Percentiles rank a stretch among this genome's conserved stretches.
Conservation (phyloP, 495 filamentous ascomycete species). For the Podospora anserina region DNA sequence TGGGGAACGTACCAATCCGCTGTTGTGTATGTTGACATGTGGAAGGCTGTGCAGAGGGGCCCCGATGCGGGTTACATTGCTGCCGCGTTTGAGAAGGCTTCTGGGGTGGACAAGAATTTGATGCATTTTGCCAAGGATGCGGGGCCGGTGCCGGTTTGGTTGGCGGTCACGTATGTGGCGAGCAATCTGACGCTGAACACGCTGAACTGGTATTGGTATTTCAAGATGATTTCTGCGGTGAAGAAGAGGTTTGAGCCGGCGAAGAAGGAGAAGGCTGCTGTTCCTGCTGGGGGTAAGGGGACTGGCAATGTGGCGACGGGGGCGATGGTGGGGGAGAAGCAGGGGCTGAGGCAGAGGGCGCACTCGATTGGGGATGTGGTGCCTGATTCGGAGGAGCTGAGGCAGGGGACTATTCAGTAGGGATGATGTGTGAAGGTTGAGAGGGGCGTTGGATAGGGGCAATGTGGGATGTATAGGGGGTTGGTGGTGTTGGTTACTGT, state of each 20-base stretch:
- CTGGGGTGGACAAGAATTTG: slow-evolving; percentile 32
- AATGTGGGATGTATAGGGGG: background rate
- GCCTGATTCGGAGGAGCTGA: slow-evolving; percentile 34
- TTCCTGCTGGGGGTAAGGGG: background rate
- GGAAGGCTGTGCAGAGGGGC: slow-evolving; percentile 51
- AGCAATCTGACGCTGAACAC: slow-evolving; percentile 78
- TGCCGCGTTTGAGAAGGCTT: slow-evolving; percentile 26
- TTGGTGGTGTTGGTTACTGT: background rate
- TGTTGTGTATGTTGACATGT: slow-evolving; percentile 78
- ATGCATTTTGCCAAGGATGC: slow-evolving; percentile 47
- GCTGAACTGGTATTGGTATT: slow-evolving; percentile 95
- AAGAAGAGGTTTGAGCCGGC: slow-evolving; percentile 81
- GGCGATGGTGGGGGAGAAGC: slow-evolving; percentile 5
- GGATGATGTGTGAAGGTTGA: background rate
- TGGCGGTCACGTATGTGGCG: slow-evolving; percentile 69
- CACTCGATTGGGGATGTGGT: slow-evolving; percentile 33
- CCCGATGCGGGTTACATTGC: slow-evolving; percentile 34
- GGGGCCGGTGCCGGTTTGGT: slow-evolving; percentile 69
- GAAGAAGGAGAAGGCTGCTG: slow-evolving; percentile 16
- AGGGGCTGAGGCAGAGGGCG: slow-evolving; percentile 12
- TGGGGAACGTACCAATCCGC: slow-evolving; percentile 86
- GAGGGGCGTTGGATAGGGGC: background rate
- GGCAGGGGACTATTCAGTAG: slow-evolving; percentile 36
- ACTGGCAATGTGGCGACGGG: background rate
- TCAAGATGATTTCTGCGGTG: slow-evolving; percentile 92